Conservation (phyloP, 192 early-diverging fungal species). For the Gamsiella multidivaricata region DNA sequence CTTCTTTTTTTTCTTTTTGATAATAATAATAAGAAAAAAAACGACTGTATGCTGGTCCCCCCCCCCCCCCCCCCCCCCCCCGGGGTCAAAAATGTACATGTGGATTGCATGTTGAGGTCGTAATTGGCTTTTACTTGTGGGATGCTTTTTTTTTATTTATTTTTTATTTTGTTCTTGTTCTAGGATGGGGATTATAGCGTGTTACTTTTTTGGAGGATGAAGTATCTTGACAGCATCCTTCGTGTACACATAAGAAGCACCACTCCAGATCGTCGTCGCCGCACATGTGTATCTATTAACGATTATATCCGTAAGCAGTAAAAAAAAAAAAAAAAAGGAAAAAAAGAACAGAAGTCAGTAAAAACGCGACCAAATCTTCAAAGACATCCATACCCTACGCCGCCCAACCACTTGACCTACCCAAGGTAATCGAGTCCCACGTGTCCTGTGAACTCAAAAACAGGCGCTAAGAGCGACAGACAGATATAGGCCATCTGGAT, state of each 20-base stretch:
- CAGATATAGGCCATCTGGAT: constrained; percentile 88
- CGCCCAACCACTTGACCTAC: constrained; percentile 38
- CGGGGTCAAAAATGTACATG: no score
- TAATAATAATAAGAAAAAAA: no score
- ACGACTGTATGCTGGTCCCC: not conserved
- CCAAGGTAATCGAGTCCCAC: constrained; percentile 73
- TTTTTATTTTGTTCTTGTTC: not conserved
- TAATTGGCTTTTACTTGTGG: not conserved
- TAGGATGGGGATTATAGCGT: not conserved
- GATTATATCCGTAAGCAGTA: no score
- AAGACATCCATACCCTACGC: no score
- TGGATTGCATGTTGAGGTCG: no score
- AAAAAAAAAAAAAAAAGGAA: not conserved
- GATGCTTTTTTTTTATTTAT: not conserved
- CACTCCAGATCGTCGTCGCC: constrained; percentile 85
- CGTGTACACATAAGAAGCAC: constrained; percentile 76
- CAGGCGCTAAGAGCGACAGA: constrained; percentile 75
- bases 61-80: no score
- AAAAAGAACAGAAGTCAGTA: no score
- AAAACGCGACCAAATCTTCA: no score
- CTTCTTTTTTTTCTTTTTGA: no score
- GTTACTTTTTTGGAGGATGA: constrained; percentile 49
- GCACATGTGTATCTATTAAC: constrained; percentile 77
- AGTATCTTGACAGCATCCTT: constrained; percentile 80
- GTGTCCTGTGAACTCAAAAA: constrained; percentile 73